These are phyloP conservation scores for Saccharomycopsis selenospora DNA, from an alignment of 805 yeast genomes.

Conservation along the genomic window DNA sequence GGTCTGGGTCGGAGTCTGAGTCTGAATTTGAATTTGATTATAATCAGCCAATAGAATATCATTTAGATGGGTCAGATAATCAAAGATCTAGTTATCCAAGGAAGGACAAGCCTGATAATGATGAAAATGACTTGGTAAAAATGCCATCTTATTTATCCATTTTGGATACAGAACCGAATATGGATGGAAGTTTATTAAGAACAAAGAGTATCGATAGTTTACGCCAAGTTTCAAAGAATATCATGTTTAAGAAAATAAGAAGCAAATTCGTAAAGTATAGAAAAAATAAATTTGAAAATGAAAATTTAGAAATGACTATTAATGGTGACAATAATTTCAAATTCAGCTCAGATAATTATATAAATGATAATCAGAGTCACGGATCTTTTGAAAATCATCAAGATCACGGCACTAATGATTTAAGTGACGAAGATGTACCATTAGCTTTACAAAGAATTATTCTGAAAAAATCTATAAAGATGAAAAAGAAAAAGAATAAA, in stretches of 20 bases:
- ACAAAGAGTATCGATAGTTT: conserved; percentile 8
- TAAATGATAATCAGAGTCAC: too few species aligned
- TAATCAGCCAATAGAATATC: background rate
- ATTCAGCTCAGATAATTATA: too few species aligned
- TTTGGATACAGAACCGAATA: background rate
- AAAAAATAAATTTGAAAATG: too few species aligned
- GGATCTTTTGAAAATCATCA: too few species aligned
- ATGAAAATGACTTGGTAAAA: background rate
- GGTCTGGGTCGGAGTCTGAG: too few species aligned
- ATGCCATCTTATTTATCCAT: background rate
- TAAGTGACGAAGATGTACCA: conserved; percentile 31
- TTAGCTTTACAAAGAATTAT: conserved; percentile 33
- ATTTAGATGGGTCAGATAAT: background rate
- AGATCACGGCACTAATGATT: too few species aligned
- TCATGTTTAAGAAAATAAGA: background rate
- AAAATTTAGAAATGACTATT: too few species aligned
- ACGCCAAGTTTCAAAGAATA: conserved; percentile 1
- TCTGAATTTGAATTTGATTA: background rate
- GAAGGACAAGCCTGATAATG: background rate
- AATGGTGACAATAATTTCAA: too few species aligned
- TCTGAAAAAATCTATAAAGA: conserved; percentile 22
- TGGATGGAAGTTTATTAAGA: background rate
- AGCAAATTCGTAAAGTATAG: background rate
- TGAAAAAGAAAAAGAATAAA: too few species aligned
- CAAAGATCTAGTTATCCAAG: background rate